Percentiles rank a stretch among this genome's conserved stretches.
Evolutionary conservation across 2,329 filamentous ascomycete species (phyloP).

Genomic region (Didymella pomorum): DNA sequence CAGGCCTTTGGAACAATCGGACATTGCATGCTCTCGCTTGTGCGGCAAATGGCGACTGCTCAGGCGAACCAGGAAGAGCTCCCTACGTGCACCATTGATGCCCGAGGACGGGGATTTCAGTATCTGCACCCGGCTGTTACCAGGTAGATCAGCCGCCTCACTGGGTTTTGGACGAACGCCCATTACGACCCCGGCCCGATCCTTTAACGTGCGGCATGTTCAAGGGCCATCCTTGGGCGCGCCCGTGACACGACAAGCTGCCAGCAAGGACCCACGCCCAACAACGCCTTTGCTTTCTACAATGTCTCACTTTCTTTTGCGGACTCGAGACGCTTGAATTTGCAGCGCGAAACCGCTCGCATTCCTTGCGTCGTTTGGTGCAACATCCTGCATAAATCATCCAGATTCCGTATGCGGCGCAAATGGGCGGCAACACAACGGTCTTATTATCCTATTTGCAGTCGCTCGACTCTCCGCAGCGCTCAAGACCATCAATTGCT

Average conservation of each 20-base stretch:
- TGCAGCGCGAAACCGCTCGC: constrained; percentile 15
- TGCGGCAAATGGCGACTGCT: not conserved
- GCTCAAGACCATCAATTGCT: not conserved
- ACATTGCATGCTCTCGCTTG: constrained; percentile 12
- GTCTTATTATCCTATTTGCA: constrained; percentile 1
- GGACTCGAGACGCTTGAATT: constrained; percentile 7
- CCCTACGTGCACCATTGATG: constrained; percentile 2
- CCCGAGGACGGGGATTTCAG: constrained; percentile 14
- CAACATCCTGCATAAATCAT: constrained; percentile 15
- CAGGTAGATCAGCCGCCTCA: constrained; percentile 22
- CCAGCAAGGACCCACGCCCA: constrained; percentile 2
- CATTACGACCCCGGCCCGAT: constrained; percentile 21
- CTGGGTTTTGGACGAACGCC: constrained; percentile 11
- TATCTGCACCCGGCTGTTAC: constrained; percentile 9
- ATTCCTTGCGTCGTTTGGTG: constrained; percentile 20
- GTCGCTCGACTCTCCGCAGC: not conserved
- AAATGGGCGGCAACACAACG: constrained; percentile 7
- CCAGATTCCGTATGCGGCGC: constrained; percentile 6
- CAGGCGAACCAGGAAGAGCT: constrained; percentile 2
- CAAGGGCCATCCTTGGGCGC: constrained; percentile 18
- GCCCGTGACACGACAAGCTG: constrained; percentile 9
- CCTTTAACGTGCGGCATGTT: constrained; percentile 21
- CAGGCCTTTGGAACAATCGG: constrained; percentile 11
- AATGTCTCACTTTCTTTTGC: constrained; percentile 19
- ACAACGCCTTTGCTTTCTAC: constrained; percentile 18